These are phyloP conservation scores for Lepidium didymum DNA, from an alignment of 345 rosid genomes.

Conservation along the genomic window DNA sequence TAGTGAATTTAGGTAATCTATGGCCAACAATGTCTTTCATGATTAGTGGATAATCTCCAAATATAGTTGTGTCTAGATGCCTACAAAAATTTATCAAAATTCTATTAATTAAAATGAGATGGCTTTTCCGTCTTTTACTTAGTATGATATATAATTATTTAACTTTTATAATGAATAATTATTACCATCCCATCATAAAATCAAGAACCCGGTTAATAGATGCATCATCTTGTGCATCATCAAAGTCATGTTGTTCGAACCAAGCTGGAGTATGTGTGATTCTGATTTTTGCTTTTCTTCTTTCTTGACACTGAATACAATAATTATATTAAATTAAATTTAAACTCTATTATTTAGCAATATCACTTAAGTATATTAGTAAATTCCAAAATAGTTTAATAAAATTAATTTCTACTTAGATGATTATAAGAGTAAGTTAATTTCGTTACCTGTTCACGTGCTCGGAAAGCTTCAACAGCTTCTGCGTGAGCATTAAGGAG, in stretches of 20 bases:
- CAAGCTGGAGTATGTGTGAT: slow-evolving; percentile 19
- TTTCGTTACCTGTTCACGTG: too few relatives aligned
- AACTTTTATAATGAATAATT: not conserved
- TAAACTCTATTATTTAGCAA: too few relatives aligned
- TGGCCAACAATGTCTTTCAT: slow-evolving; percentile 30
- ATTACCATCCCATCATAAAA: slow-evolving; percentile 22
- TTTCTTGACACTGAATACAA: not conserved
- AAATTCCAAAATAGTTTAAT: not conserved
- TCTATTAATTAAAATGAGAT: not conserved
- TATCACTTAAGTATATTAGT: too few relatives aligned
- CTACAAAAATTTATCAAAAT: slow-evolving; percentile 3
- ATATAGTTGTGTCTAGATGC: slow-evolving; percentile 29
- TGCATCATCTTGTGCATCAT: not conserved
- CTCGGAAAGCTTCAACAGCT: slow-evolving; percentile 12
- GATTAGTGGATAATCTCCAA: slow-evolving; percentile 34
- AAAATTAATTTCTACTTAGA: too few relatives aligned
- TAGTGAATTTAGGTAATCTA: slow-evolving; percentile 36
- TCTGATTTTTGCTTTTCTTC: slow-evolving; percentile 3
- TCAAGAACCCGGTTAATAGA: not conserved
- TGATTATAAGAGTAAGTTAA: too few relatives aligned
- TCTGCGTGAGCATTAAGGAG: slow-evolving; percentile 22
- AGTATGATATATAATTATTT: too few relatives aligned
- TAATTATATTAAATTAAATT: too few relatives aligned
- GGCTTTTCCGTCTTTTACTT: too few relatives aligned
- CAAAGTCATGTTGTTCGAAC: slow-evolving; percentile 16